Conservation (phyloP, 441 rosid genomes). For the Bruguiera hainesii region DNA sequence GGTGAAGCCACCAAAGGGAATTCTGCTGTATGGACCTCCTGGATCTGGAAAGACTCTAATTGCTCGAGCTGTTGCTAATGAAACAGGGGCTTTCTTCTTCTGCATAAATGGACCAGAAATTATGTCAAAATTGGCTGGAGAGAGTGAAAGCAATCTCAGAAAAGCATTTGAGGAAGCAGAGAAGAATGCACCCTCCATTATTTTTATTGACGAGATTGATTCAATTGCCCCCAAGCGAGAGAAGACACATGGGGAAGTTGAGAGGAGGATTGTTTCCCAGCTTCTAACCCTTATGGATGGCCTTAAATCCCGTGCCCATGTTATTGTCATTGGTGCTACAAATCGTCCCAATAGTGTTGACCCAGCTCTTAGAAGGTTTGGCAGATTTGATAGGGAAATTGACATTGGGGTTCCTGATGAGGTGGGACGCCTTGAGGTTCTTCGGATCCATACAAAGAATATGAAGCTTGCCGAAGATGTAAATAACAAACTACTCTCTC, state of each 20-base stretch:
- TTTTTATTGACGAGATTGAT: slow-evolving; percentile 61
- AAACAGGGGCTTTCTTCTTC: slow-evolving; percentile 76
- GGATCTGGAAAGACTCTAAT: slow-evolving; percentile 55
- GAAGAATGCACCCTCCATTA: slow-evolving; percentile 63
- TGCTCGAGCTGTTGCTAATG: slow-evolving; percentile 64
- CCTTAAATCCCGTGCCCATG: slow-evolving; percentile 45
- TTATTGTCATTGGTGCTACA: slow-evolving; percentile 52
- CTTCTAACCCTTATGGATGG: slow-evolving; percentile 56
- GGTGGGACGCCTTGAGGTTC: slow-evolving; percentile 53
- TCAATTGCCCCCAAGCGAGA: slow-evolving; percentile 66
- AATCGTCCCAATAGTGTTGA: slow-evolving; percentile 48
- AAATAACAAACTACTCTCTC: not conserved
- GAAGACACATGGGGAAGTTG: slow-evolving; percentile 66
- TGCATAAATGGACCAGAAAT: slow-evolving; percentile 62
- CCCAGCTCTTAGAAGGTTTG: slow-evolving; percentile 49
- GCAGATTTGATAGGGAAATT: slow-evolving; percentile 56
- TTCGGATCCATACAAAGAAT: slow-evolving; percentile 49
- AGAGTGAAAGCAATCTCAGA: slow-evolving; percentile 63
- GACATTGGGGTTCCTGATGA: slow-evolving; percentile 68
- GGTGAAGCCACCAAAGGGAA: slow-evolving; percentile 70
- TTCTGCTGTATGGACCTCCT: slow-evolving; percentile 54
- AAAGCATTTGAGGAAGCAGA: slow-evolving; percentile 67
- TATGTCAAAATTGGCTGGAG: slow-evolving; percentile 67
- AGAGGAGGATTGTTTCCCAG: slow-evolving; percentile 62
- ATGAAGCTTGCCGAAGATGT: slow-evolving; percentile 53